A percentile compares a stretch with the other conserved stretches of the same genome.
phyloP scores from a whole-genome alignment of 75 land plant species.

The Chamaecyparis obtusa region DNA sequence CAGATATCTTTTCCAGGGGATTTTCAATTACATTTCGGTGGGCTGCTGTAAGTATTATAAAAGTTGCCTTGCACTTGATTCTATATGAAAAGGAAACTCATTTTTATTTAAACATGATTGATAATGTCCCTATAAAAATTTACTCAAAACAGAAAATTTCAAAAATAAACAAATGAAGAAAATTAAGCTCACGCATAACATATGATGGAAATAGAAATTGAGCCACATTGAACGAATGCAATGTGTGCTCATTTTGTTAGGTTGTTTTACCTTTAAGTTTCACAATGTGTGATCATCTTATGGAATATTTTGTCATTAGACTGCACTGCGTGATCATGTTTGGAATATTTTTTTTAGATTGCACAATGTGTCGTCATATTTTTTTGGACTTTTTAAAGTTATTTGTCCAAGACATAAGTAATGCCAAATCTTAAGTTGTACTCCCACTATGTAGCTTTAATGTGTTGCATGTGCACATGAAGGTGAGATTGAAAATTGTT shows the following conservation, averaged over 20 bases:
- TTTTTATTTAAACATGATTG: background rate
- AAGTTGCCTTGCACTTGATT: background rate
- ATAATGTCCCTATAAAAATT: background rate
- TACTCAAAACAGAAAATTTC: background rate
- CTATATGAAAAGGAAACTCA: background rate
- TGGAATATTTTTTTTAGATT: background rate
- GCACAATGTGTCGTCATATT: background rate
- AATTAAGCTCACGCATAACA: background rate
- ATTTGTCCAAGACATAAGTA: background rate
- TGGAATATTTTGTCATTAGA: background rate
- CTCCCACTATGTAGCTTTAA: background rate
- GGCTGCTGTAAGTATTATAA: conserved; percentile 57
- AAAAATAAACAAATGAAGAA: background rate
- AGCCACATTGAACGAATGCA: background rate
- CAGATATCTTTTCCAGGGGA: conserved; percentile 61
- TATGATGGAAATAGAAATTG: background rate
- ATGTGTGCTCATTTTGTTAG: background rate
- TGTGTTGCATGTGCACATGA: background rate
- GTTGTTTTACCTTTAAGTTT: background rate
- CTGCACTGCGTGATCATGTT: background rate
- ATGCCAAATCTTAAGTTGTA: background rate
- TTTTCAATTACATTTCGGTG: conserved; percentile 67
- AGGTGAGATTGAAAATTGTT: background rate
- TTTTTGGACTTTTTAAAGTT: background rate
- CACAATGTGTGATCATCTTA: background rate